A percentile compares a stretch with the other conserved stretches of the same genome.
Conservation (phyloP, 352 stramenopile species). For the Thraustochytrium striatum region DNA sequence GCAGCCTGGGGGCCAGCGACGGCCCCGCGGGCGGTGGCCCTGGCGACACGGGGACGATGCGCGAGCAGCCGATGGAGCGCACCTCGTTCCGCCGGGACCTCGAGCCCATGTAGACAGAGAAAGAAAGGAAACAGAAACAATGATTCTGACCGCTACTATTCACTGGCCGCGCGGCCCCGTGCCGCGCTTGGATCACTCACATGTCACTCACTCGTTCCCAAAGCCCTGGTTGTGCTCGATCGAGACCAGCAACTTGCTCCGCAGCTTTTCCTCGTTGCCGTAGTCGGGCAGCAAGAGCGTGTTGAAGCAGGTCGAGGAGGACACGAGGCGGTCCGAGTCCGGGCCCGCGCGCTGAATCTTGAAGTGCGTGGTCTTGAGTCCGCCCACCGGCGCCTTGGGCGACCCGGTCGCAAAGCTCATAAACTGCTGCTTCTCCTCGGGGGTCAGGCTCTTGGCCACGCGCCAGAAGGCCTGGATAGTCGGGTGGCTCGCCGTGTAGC, state of each 20-base stretch:
- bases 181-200: too few relatives aligned
- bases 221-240: conserved; percentile 76
- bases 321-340: conserved; percentile 67
- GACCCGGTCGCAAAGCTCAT: conserved; percentile 72
- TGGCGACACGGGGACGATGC: too few relatives aligned
- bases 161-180: too few relatives aligned
- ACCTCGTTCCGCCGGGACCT: too few relatives aligned
- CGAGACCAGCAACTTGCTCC: conserved; percentile 59
- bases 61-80: too few relatives aligned
- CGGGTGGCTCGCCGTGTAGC: conserved; percentile 58
- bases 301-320: conserved; percentile 77
- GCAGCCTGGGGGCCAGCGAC: too few relatives aligned
- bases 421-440: conserved; percentile 63
- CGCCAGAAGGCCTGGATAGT: conserved; percentile 68
- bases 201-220: conserved; percentile 67
- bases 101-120: too few relatives aligned
- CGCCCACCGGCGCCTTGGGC: conserved; percentile 69
- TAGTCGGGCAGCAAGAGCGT: conserved; percentile 72
- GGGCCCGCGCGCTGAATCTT: conserved; percentile 70
- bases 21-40: too few relatives aligned
- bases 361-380: conserved; percentile 62
- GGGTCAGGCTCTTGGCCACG: conserved; percentile 60
- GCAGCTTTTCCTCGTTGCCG: conserved; percentile 64
- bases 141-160: too few relatives aligned
- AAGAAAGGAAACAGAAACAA: too few relatives aligned